phyloP scores from a whole-genome alignment of 2,329 filamentous ascomycete genomes.

The Venturia aucupariae region DNA sequence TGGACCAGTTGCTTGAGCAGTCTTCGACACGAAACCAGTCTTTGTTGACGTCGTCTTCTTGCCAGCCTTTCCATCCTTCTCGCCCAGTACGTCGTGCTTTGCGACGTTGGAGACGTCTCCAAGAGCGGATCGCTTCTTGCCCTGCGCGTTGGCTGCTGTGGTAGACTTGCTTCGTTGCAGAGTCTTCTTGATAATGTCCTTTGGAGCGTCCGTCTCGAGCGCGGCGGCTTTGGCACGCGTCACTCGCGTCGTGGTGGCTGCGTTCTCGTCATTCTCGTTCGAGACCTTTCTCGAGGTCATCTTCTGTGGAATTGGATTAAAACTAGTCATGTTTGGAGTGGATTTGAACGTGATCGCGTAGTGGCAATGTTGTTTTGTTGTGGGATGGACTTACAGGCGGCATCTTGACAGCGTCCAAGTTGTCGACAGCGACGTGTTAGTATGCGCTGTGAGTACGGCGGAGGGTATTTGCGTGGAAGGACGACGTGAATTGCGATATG shows the following conservation, averaged over 20 bases:
- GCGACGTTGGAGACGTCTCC: constrained; percentile 93
- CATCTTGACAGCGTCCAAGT: constrained; percentile 34
- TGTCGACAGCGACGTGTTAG: background rate
- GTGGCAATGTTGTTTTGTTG: constrained; percentile 14
- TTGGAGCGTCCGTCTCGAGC: constrained; percentile 30
- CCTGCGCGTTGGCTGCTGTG: constrained; percentile 32
- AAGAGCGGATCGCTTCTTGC: constrained; percentile 72
- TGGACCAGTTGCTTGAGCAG: constrained; percentile 64
- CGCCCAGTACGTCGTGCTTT: constrained; percentile 51
- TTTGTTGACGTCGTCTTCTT: constrained; percentile 62
- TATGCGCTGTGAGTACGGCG: background rate
- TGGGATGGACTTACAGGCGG: constrained; percentile 43
- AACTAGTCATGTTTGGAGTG: constrained; percentile 1
- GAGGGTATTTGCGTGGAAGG: constrained; percentile 7
- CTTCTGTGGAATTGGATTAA: constrained; percentile 12
- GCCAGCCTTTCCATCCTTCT: constrained; percentile 45
- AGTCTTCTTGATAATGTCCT: constrained; percentile 35
- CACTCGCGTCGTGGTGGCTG: constrained; percentile 66
- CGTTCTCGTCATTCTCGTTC: constrained; percentile 54
- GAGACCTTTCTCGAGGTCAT: constrained; percentile 9
- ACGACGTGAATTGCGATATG: constrained; percentile 13
- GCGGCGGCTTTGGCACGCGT: constrained; percentile 88
- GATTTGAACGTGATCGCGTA: constrained; percentile 8
- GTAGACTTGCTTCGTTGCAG: constrained; percentile 45
- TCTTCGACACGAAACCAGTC: constrained; percentile 64